Base-by-base conservation (phyloP, 2,329 filamentous ascomycete species). In the Fusarium concolor region DNA sequence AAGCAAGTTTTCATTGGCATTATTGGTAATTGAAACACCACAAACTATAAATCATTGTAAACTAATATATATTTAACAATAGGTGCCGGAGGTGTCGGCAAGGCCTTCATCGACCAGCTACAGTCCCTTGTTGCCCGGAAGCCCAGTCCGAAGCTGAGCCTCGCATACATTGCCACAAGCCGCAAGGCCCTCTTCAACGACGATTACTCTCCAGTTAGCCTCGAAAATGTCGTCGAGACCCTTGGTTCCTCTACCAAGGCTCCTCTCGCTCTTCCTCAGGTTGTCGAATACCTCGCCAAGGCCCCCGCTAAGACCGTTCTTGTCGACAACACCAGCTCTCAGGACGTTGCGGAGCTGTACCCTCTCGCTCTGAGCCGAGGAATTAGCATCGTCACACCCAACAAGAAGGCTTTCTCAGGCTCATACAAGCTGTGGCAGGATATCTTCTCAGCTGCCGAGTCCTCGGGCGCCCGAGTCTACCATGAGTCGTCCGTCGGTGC, bases 351-450 rank as follows among this genome's bases (percentile, higher is more conserved):
- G 47, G 87, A 92, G 64, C 82, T 87, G 29, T 99, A 99, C 80
- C 94, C 96, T 2, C 79, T 86, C 45, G 92, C 97, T 79, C 84
- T 99, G 64, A 86, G 87, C 74, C 88, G 89, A 67, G 95, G 94
- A 14, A 90, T 99, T 79, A 95, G 89, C 79, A 89, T 99, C 73
- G 93, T 98, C 28, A 99, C 96, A 1, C 94, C 96, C 42, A 99
- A 98, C 86, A 99, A 99, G 85, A 99, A 99, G 82, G 95, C 92
- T 15, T 99, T 99, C 81, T 96, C 93, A 0, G 90, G 92, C 59
- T 89, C 88, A 44, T 89, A 92, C 74, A 84, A 89, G 72, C 84
- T 97, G 56, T 99, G 95, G 94, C 87, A 92, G 75, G 88, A 92
- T 67, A 97, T 99, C 76, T 96, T 97, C 79, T 81, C 84, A 5